These are phyloP conservation scores for Fusarium sp. DNA, from an alignment of 2,329 filamentous ascomycete genomes.

Conservation along the genomic window DNA sequence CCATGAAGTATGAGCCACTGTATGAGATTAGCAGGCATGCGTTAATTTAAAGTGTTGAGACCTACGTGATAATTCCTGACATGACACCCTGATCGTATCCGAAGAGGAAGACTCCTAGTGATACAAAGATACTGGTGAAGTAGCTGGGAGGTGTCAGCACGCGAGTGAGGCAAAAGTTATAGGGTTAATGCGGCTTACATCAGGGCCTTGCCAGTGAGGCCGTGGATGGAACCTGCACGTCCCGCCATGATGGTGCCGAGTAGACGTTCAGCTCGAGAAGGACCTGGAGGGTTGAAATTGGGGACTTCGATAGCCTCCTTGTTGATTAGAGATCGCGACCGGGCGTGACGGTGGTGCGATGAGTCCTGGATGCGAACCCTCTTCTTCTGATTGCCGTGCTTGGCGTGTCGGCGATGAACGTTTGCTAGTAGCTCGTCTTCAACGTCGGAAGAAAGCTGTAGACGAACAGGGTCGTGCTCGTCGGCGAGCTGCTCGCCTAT, in stretches of 20 bases:
- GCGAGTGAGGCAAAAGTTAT: not conserved
- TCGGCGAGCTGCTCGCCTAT: slow-evolving; percentile 90
- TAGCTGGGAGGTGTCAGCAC: slow-evolving; percentile 69
- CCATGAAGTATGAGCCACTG: slow-evolving; percentile 87
- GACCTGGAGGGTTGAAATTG: slow-evolving; percentile 70
- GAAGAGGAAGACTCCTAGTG: slow-evolving; percentile 87
- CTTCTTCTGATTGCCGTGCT: slow-evolving; percentile 58
- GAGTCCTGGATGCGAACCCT: slow-evolving; percentile 78
- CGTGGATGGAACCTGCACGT: slow-evolving; percentile 81
- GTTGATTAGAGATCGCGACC: slow-evolving; percentile 60
- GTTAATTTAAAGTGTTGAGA: not conserved
- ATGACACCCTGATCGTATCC: slow-evolving; percentile 93
- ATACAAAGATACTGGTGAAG: slow-evolving; percentile 93
- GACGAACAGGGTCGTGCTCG: slow-evolving; percentile 82
- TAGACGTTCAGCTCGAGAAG: slow-evolving; percentile 75
- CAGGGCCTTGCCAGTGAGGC: slow-evolving; percentile 94
- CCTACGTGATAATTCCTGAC: slow-evolving; percentile 78
- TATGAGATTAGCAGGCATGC: slow-evolving; percentile 39
- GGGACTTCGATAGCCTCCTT: slow-evolving; percentile 89
- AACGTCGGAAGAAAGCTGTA: slow-evolving; percentile 74
- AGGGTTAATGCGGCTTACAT: slow-evolving; percentile 68
- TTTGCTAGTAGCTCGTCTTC: slow-evolving; percentile 71
- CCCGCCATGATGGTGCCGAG: slow-evolving; percentile 89
- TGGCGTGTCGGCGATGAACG: slow-evolving; percentile 60
- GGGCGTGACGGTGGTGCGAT: slow-evolving; percentile 54